Evolutionary conservation across 225 moss, liverwort and hornwort species (phyloP).

Genomic region (Bryum argenteum): DNA sequence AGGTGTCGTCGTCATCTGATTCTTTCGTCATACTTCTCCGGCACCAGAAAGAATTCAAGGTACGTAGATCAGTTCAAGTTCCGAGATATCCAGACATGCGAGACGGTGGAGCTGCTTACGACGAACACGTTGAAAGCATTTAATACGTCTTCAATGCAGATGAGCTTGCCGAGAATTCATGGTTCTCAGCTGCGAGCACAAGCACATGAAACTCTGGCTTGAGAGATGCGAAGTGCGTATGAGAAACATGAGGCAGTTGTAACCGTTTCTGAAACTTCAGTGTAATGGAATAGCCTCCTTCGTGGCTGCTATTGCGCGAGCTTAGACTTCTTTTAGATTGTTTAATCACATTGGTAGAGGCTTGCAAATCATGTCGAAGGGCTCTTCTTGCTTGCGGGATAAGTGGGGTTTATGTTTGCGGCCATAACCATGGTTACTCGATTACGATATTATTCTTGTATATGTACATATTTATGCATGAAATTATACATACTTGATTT

Average conservation of each 20-base stretch:
- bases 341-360: no score
- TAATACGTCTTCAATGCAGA: background rate
- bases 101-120: background rate
- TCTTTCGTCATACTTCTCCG: conserved; percentile 25
- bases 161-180: background rate
- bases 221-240: conserved; percentile 10
- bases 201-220: background rate
- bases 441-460: no score
- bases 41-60: no score
- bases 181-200: background rate
- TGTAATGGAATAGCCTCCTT: background rate
- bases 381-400: no score
- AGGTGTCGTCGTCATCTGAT: conserved; percentile 16
- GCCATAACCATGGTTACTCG: no score
- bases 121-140: background rate
- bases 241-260: conserved; percentile 9
- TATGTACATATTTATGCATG: no score
- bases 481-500: no score
- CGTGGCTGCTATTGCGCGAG: background rate
- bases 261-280: conserved; percentile 9
- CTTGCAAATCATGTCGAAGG: no score
- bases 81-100: no score
- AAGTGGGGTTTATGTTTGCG: no score
- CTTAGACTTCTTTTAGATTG: no score
- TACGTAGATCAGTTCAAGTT: background rate